Percentiles rank a stretch among this genome's conserved stretches.
These are phyloP conservation scores for Cryphonectria parasitica DNA, from an alignment of 2,329 filamentous ascomycete species.

Conservation along the genomic window DNA sequence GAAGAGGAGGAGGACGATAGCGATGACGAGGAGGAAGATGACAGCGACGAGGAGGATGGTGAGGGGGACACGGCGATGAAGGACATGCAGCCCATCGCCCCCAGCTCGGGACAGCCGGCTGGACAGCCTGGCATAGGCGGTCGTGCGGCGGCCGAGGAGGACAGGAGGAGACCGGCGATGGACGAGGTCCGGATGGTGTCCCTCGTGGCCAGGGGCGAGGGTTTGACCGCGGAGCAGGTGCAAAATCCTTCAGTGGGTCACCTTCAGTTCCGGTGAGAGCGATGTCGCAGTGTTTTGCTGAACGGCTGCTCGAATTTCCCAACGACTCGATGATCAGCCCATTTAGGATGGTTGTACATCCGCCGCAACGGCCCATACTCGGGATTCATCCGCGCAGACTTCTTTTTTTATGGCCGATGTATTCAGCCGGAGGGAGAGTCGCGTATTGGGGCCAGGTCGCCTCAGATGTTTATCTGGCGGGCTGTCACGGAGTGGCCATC, in stretches of 20 bases:
- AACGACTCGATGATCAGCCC: background rate
- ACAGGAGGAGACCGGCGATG: background rate
- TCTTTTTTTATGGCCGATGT: background rate
- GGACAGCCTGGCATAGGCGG: slow-evolving; percentile 18
- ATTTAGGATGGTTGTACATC: background rate
- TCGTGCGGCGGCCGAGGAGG: slow-evolving; percentile 7
- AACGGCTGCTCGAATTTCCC: background rate
- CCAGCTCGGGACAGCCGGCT: slow-evolving; percentile 6
- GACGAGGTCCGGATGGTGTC: slow-evolving; percentile 4
- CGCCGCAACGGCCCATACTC: background rate
- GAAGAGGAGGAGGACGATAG: slow-evolving; percentile 63
- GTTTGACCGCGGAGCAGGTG: background rate
- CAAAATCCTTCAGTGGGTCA: background rate
- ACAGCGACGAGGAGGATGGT: slow-evolving; percentile 38
- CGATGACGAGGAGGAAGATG: slow-evolving; percentile 57
- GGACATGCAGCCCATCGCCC: slow-evolving; percentile 25
- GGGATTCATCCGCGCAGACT: background rate
- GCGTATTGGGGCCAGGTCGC: background rate
- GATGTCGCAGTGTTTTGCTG: background rate
- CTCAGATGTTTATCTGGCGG: background rate
- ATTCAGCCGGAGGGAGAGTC: background rate
- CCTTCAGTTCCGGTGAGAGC: background rate
- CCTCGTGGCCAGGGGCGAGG: background rate
- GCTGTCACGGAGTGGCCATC: background rate
- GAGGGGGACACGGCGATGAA: slow-evolving; percentile 45